A percentile compares a stretch with the other conserved stretches of the same genome.
Evolutionary conservation across 164 flowering plant species (phyloP).

Genomic region (Dillenia suffruticosa): DNA sequence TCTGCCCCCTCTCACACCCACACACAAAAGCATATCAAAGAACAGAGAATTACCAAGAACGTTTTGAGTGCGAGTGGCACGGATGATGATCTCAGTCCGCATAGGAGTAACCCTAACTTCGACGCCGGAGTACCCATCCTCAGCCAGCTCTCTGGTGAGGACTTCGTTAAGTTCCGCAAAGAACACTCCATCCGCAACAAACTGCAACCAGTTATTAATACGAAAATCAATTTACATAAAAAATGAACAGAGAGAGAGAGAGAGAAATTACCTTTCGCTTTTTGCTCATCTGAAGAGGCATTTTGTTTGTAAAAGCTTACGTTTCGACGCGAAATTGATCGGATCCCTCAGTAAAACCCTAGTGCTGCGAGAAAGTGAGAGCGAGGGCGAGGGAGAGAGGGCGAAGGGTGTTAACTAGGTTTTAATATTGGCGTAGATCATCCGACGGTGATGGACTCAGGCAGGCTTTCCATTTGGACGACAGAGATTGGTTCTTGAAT

Average conservation of each 20-base stretch:
- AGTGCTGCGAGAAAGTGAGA: not conserved
- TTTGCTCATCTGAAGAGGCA: constrained; percentile 68
- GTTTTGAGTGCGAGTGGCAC: constrained; percentile 65
- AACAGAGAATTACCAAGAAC: constrained; percentile 43
- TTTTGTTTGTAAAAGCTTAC: constrained; percentile 8
- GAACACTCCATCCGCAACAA: constrained; percentile 68
- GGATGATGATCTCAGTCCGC: constrained; percentile 72
- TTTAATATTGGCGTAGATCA: not conserved
- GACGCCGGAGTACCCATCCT: constrained; percentile 73
- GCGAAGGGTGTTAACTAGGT: not conserved
- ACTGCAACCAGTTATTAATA: constrained; percentile 19
- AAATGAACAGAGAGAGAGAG: not conserved
- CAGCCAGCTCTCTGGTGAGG: constrained; percentile 63
- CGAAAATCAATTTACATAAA: not conserved
- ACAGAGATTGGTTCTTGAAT: constrained; percentile 1
- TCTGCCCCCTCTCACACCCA: no score
- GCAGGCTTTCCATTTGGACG: not conserved
- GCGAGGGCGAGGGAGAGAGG: not conserved
- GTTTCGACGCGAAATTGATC: not conserved
- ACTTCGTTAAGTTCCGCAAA: constrained; percentile 62
- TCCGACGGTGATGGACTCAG: constrained; percentile 5
- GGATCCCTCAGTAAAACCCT: constrained; percentile 13
- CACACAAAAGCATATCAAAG: not conserved
- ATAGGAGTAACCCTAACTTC: constrained; percentile 73
- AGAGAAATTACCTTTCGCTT: constrained; percentile 45